These are phyloP conservation scores for Fallopia convolvulus DNA, from an alignment of 148 eudicot species.

Conservation along the genomic window DNA sequence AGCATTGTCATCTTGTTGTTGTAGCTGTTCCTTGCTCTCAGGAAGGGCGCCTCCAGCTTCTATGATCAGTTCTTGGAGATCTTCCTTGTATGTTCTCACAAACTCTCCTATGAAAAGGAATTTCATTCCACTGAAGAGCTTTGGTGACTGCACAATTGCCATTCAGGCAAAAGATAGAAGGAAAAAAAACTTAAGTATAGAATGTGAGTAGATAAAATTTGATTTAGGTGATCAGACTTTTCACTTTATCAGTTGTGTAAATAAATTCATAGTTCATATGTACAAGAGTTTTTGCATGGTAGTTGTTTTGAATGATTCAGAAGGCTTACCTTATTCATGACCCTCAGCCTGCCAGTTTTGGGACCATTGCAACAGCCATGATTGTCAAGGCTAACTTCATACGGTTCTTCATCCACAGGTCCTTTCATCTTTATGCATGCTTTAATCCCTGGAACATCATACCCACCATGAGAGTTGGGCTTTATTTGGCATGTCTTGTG, in stretches of 20 bases:
- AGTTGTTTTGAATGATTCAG: not conserved
- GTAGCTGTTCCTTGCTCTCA: slow-evolving; percentile 33
- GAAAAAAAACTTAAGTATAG: not conserved
- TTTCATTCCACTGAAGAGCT: slow-evolving; percentile 55
- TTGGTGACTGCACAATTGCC: slow-evolving; percentile 43
- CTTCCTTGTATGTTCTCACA: slow-evolving; percentile 39
- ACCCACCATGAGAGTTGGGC: not conserved
- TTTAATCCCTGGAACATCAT: slow-evolving; percentile 50
- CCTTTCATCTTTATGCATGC: slow-evolving; percentile 47
- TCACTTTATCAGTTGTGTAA: too few relatives aligned
- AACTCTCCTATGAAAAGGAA: slow-evolving; percentile 64
- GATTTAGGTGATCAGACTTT: not conserved
- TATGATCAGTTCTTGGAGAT: slow-evolving; percentile 46
- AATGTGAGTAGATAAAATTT: not conserved
- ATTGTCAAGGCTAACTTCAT: slow-evolving; percentile 65
- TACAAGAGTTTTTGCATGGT: not conserved
- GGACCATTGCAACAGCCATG: slow-evolving; percentile 76
- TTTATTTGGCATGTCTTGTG: too few relatives aligned
- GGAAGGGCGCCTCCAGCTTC: slow-evolving; percentile 66
- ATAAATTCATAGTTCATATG: too few relatives aligned
- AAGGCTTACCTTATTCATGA: slow-evolving; percentile 40
- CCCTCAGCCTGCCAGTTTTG: slow-evolving; percentile 69
- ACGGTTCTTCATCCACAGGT: slow-evolving; percentile 60
- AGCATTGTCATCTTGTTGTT: slow-evolving; percentile 12
- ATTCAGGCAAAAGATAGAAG: not conserved